Conservation (phyloP, 139 green algal genomes). For the Eudorina sp. region DNA sequence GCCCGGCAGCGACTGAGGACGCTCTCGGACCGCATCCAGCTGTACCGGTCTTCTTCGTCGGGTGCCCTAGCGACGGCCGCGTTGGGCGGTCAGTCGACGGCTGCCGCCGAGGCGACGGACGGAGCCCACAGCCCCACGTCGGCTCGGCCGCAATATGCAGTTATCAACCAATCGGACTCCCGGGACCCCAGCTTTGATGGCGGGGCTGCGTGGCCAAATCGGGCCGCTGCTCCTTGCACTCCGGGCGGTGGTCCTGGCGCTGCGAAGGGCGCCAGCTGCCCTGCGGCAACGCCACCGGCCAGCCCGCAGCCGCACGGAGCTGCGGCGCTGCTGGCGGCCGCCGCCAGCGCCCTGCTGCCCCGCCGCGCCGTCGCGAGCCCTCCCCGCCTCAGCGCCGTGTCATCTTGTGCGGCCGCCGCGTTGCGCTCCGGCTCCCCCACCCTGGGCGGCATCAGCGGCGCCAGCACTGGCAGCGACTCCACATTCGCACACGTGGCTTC, state of each 20-base stretch:
- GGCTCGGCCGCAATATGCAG: neutral
- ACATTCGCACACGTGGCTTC: neutral
- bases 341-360: neutral
- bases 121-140: no score
- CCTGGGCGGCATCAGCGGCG: neutral
- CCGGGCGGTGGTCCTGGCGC: neutral
- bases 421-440: no score
- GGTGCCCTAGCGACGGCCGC: no score
- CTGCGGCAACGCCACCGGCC: neutral
- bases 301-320: neutral
- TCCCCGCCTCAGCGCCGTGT: neutral
- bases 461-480: neutral
- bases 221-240: neutral
- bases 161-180: neutral
- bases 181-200: neutral
- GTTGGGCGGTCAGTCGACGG: neutral
- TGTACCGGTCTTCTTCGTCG: neutral
- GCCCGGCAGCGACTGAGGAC: constrained; percentile 15
- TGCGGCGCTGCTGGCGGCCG: neutral
- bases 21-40: neutral
- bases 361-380: neutral
- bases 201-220: neutral
- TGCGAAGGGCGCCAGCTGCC: neutral
- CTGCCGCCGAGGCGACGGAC: neutral
- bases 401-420: neutral